These are phyloP conservation scores for Aspergillus glaucus DNA, from an alignment of 2,329 filamentous ascomycete genomes.

Conservation along the genomic window DNA sequence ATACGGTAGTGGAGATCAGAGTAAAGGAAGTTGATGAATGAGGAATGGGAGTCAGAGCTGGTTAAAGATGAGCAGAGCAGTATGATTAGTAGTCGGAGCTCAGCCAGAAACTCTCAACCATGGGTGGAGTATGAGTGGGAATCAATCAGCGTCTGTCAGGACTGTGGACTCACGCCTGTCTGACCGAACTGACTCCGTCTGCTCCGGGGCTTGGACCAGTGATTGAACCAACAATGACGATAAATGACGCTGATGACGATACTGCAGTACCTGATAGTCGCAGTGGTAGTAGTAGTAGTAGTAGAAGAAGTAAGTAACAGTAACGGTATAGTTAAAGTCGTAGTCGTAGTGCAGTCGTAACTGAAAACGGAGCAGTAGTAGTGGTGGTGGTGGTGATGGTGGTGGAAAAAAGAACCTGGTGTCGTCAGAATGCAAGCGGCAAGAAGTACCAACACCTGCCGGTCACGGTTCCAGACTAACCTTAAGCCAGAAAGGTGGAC, in stretches of 20 bases:
- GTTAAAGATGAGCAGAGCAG: conserved; percentile 18
- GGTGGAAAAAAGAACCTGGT: conserved; percentile 15
- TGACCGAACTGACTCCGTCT: background rate
- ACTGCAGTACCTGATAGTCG: no score
- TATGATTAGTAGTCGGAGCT: conserved; percentile 14
- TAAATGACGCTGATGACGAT: no score
- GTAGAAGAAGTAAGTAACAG: no score
- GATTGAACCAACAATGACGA: no score
- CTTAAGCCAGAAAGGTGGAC: conserved; percentile 13
- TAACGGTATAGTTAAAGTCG: no score
- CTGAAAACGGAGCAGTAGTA: background rate
- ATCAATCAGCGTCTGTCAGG: conserved; percentile 6
- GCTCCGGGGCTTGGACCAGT: background rate
- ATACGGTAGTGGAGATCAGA: conserved; percentile 6
- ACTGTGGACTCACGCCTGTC: background rate
- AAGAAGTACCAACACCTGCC: conserved; percentile 17
- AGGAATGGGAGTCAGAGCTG: conserved; percentile 4
- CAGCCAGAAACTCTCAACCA: conserved; percentile 11
- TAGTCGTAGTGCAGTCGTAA: background rate
- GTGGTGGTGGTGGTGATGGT: conserved; percentile 1
- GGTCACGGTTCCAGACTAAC: conserved; percentile 27
- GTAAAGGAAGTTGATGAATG: conserved; percentile 4
- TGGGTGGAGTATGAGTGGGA: conserved; percentile 17
- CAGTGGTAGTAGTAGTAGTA: no score
- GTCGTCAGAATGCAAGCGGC: conserved; percentile 33